Base-by-base conservation (phyloP, 192 early-diverging fungal species). In the Coemansia sp. region DNA sequence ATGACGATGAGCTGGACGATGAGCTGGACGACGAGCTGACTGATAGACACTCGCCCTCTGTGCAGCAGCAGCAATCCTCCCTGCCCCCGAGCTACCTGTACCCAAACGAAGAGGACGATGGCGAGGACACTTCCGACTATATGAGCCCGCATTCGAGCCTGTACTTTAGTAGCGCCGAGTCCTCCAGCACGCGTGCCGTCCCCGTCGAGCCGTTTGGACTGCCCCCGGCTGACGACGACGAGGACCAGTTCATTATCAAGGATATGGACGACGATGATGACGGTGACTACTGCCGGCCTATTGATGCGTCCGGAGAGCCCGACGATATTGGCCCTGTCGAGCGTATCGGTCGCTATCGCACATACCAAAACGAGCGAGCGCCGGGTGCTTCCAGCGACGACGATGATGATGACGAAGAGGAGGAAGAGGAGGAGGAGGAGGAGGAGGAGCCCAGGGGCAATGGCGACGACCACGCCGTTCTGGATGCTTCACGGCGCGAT, bases 291-390 rank as follows among this genome's bases (percentile, higher is more conserved):
- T 39, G 38, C 16, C 9, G 16, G 35, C 16, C 35, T 37, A 18
- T 14, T 2, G 51, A 45, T 17, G 56, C 30, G 4, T n/a, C n/a
- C n/a, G n/a, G n/a, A n/a, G n/a, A n/a, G n/a, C n/a, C n/a, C n/a
- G 33, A 33, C 8, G 71, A 45, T 13, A 60, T 68, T 28, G 73
- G 66, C 0, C 67, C 68, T 2, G 68, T 57, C 3, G 68, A 41
- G 20, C 51, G 66, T 17, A 76, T 76, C 38, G 67, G 55, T 4
- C 61, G 62, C 3, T 76, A 53, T 54, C 58, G 44, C 51, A 76
- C 62, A 38, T 64, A 76, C 40, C 73, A 69, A 58, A 69, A 64
- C 47, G 73, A 68, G 54, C 50, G 16, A 2, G 11, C 27, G 41
- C 28, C 55, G 0, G 45, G 16, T 3, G 54, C 32, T 9, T 40